Conservation (phyloP, 2,329 filamentous ascomycete species). For the Aphanoascus verrucosus region DNA sequence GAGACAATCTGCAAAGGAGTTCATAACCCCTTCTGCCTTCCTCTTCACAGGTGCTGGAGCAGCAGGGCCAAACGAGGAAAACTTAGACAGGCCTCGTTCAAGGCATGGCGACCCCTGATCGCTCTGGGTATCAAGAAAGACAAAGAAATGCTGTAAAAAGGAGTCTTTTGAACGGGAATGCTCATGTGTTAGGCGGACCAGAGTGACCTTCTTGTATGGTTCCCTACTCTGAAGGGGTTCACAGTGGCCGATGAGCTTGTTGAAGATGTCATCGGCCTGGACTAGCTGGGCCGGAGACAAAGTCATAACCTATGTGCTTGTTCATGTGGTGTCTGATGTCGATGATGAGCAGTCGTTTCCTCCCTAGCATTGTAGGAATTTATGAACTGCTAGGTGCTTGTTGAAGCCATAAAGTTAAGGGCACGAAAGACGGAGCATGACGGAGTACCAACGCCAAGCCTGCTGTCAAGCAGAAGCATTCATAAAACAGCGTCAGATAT, state of each 20-base stretch:
- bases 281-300: slow-evolving; percentile 5
- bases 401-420: no score
- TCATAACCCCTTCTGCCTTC: background rate
- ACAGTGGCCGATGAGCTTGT: slow-evolving; percentile 15
- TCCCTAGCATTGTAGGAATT: no score
- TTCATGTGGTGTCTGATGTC: no score
- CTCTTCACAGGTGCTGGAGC: background rate
- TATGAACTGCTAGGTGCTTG: no score
- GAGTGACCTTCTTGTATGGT: slow-evolving; percentile 18
- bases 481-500: no score
- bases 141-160: slow-evolving; percentile 12
- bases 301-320: no score
- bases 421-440: no score
- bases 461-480: no score
- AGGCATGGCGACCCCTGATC: background rate
- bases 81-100: slow-evolving; percentile 1
- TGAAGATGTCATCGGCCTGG: slow-evolving; percentile 12
- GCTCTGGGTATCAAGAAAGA: slow-evolving; percentile 5
- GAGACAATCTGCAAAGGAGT: slow-evolving; percentile 15
- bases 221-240: slow-evolving; percentile 17
- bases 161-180: slow-evolving; percentile 13
- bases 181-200: slow-evolving; percentile 18
- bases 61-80: background rate
- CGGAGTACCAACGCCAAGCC: no score
- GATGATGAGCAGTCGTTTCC: no score